Conservation (phyloP, 2,329 filamentous ascomycete genomes). For the Byssothecium circinans region DNA sequence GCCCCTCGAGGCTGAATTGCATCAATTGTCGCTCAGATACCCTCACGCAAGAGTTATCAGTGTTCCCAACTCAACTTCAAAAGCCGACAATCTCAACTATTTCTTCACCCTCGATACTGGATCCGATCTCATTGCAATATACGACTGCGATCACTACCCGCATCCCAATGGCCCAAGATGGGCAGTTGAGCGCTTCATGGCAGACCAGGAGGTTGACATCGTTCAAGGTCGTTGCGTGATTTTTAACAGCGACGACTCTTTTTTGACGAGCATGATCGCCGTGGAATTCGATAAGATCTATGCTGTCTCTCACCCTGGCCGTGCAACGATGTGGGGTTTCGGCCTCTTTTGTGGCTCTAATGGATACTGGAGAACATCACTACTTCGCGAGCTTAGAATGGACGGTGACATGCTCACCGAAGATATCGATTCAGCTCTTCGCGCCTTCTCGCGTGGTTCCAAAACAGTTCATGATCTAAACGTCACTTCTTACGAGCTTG, state of each 20-base stretch:
- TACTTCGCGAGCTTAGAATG: conserved; percentile 53
- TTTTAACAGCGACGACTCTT: conserved; percentile 50
- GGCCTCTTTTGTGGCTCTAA: conserved; percentile 55
- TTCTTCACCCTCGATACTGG: conserved; percentile 50
- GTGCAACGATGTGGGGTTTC: conserved; percentile 52
- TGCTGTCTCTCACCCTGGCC: conserved; percentile 54
- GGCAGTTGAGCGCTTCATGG: conserved; percentile 52
- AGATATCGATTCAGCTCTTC: conserved; percentile 54
- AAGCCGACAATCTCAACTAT: conserved; percentile 55
- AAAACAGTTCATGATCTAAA: conserved; percentile 54
- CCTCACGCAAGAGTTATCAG: conserved; percentile 51
- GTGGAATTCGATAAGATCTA: conserved; percentile 58
- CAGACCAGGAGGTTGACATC: conserved; percentile 48
- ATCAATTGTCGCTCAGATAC: conserved; percentile 42
- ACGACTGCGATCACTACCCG: conserved; percentile 55
- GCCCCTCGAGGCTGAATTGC: conserved; percentile 49
- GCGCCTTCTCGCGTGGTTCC: conserved; percentile 49
- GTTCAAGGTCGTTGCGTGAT: conserved; percentile 55
- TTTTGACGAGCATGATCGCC: conserved; percentile 52
- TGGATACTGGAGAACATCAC: conserved; percentile 51
- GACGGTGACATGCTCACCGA: conserved; percentile 55
- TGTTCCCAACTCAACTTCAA: conserved; percentile 53
- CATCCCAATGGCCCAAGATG: conserved; percentile 53
- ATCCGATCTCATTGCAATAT: conserved; percentile 52
- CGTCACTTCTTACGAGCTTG: conserved; percentile 53